phyloP scores from a whole-genome alignment of 176 grass and related monocot species.

The Avena atlantica region DNA sequence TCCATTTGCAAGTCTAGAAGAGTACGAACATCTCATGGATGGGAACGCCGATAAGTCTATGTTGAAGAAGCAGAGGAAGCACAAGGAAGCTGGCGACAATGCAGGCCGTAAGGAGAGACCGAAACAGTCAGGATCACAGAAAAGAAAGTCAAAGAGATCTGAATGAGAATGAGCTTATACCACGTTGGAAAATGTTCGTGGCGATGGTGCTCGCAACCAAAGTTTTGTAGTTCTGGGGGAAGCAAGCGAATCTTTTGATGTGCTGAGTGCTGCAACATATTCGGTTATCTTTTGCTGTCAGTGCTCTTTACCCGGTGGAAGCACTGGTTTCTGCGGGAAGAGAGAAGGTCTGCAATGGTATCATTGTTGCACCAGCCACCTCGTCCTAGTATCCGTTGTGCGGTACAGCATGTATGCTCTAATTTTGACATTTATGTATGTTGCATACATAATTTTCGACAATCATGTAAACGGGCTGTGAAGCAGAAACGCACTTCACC shows the following conservation, averaged over 20 bases:
- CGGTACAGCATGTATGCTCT: background rate
- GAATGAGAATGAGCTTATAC: constrained; percentile 34
- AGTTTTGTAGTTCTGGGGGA: constrained; percentile 32
- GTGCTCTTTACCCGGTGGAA: background rate
- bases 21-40: constrained; percentile 77
- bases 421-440: background rate
- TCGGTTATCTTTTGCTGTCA: background rate
- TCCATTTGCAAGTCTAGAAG: constrained; percentile 86
- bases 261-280: background rate
- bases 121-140: constrained; percentile 39
- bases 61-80: constrained; percentile 35
- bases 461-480: background rate
- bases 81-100: constrained; percentile 41
- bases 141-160: constrained; percentile 48
- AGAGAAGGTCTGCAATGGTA: background rate
- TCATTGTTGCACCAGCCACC: background rate
- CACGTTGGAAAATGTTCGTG: constrained; percentile 10
- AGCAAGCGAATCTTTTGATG: background rate
- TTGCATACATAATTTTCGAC: background rate
- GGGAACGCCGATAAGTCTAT: background rate
- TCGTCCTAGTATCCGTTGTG: background rate
- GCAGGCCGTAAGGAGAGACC: constrained; percentile 27
- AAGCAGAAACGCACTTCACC: background rate
- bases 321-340: background rate
- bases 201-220: background rate